A percentile compares a stretch with the other conserved stretches of the same genome.
These are phyloP conservation scores for Microbotryum intermedium DNA, from an alignment of 1,284 basidiomycete genomes.

Conservation along the genomic window DNA sequence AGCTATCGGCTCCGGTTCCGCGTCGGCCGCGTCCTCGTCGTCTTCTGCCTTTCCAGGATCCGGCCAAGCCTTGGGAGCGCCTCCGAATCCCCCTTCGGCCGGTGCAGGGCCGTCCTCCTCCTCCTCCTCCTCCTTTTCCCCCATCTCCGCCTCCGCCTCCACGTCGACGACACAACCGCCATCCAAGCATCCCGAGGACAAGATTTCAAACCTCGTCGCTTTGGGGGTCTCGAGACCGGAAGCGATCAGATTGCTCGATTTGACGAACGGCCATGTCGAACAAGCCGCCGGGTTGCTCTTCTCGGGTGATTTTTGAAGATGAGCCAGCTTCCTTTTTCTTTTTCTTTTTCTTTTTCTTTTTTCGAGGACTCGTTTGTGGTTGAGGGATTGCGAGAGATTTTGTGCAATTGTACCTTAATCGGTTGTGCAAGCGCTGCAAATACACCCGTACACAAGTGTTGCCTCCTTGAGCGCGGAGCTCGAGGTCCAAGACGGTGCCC, in stretches of 20 bases:
- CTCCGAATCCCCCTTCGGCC: not conserved
- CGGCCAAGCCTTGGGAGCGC: slow-evolving; percentile 30
- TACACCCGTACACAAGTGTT: too few relatives aligned
- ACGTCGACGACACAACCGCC: not conserved
- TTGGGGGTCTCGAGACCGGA: slow-evolving; percentile 66
- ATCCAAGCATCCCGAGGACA: slow-evolving; percentile 27
- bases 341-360: too few relatives aligned
- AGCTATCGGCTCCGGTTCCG: slow-evolving; percentile 18
- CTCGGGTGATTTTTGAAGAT: slow-evolving; percentile 34
- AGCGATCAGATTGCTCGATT: slow-evolving; percentile 66
- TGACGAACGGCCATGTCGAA: slow-evolving; percentile 76
- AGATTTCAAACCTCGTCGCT: slow-evolving; percentile 48
- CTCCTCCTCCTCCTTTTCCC: slow-evolving; percentile 32
- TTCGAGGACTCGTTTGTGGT: too few relatives aligned
- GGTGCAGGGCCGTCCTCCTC: not conserved
- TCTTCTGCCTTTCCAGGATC: slow-evolving; percentile 33
- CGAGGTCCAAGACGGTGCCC: too few relatives aligned
- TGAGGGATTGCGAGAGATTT: too few relatives aligned
- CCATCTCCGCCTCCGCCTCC: slow-evolving; percentile 33
- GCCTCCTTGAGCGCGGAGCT: too few relatives aligned
- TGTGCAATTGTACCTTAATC: too few relatives aligned
- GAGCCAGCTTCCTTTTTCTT: not conserved
- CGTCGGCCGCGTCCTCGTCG: not conserved
- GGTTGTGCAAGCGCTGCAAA: too few relatives aligned
- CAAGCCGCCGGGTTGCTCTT: slow-evolving; percentile 82